Conservation (phyloP, 1,139 yeast species). For the Kodamaea derodonti region DNA sequence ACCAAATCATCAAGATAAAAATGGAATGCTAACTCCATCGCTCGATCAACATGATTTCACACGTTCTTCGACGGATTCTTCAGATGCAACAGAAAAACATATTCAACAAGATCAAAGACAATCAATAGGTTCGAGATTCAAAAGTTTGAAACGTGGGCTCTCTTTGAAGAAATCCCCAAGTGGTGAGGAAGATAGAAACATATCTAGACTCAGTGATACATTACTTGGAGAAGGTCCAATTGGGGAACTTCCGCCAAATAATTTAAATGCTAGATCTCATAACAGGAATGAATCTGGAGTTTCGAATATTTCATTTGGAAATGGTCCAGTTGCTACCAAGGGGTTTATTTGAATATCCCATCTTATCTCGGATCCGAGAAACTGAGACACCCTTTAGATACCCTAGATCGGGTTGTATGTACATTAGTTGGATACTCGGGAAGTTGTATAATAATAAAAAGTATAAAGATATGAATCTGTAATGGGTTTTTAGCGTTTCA, state of each 20-base stretch:
- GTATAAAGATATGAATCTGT: too few relatives aligned
- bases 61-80: constrained; percentile 2
- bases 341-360: constrained; percentile 16
- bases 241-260: background rate
- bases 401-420: too few relatives aligned
- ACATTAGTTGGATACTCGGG: background rate
- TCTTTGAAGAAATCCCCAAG: constrained; percentile 14
- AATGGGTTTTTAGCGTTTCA: background rate
- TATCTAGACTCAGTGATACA: constrained; percentile 36
- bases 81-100: constrained; percentile 5
- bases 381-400: too few relatives aligned
- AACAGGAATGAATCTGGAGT: constrained; percentile 26
- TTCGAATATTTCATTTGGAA: constrained; percentile 23
- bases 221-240: constrained; percentile 12
- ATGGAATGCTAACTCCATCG: constrained; percentile 23
- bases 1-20: constrained; percentile 6
- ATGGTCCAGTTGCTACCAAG: constrained; percentile 29
- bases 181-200: constrained; percentile 10
- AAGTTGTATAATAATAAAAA: background rate
- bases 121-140: constrained; percentile 15
- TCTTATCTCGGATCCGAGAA: too few relatives aligned
- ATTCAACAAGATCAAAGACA: background rate
- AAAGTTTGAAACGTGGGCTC: constrained; percentile 19
- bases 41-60: constrained; percentile 14
- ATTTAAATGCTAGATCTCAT: constrained; percentile 14